phyloP scores from a whole-genome alignment of 768 basidiomycete species.

The Leucogyrophana mollusca region DNA sequence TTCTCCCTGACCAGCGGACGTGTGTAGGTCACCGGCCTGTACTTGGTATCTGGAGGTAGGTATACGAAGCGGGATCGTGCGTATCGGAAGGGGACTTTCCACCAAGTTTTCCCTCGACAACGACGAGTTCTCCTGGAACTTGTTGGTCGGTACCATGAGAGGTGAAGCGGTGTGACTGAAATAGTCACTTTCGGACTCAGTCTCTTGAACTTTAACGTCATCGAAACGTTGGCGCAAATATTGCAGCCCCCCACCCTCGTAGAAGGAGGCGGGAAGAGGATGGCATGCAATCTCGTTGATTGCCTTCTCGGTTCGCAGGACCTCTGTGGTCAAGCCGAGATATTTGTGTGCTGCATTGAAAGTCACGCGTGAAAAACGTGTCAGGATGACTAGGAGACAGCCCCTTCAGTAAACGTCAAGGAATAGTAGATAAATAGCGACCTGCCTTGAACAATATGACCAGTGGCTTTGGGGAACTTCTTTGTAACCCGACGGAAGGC shows the following conservation, averaged over 20 bases:
- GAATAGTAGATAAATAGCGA: not conserved
- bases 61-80: constrained; percentile 22
- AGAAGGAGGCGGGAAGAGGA: constrained; percentile 88
- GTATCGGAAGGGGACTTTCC: constrained; percentile 23
- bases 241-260: constrained; percentile 88
- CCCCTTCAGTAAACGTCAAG: constrained; percentile 12
- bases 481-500: constrained; percentile 93
- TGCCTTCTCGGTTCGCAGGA: constrained; percentile 93
- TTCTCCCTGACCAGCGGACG: constrained; percentile 52
- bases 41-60: constrained; percentile 53
- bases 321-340: constrained; percentile 91
- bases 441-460: constrained; percentile 91
- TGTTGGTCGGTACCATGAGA: constrained; percentile 3
- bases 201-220: constrained; percentile 40
- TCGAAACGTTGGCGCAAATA: constrained; percentile 90
- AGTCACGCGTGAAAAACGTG: constrained; percentile 94
- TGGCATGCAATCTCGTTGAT: constrained; percentile 98
- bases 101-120: constrained; percentile 21
- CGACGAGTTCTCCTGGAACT: constrained; percentile 14
- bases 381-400: constrained; percentile 74
- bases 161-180: constrained; percentile 34
- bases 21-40: constrained; percentile 76
- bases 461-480: constrained; percentile 95
- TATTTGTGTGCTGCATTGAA: constrained; percentile 98
- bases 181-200: constrained; percentile 60